Percentiles rank a stretch among this genome's conserved stretches.
Conservation (phyloP, 208 protist species). For the Phytomonas francai region DNA sequence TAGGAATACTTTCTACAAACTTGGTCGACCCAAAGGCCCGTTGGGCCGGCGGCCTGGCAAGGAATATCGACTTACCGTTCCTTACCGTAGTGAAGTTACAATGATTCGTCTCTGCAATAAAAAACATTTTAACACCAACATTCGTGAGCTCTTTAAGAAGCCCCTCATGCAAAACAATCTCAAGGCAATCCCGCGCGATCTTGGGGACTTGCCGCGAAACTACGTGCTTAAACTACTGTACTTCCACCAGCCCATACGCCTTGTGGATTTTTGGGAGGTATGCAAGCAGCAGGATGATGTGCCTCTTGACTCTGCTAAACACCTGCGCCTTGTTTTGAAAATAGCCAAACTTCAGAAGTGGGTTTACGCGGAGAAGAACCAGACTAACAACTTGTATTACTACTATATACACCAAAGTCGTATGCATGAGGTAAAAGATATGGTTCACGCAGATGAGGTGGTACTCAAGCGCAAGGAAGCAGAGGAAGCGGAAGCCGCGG, state of each 20-base stretch:
- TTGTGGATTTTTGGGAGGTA: constrained; percentile 75
- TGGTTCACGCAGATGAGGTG: constrained; percentile 65
- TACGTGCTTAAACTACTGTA: constrained; percentile 82
- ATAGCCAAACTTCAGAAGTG: constrained; percentile 82
- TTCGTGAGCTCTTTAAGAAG: constrained; percentile 85
- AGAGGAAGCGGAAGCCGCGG: constrained; percentile 17
- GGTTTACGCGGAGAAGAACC: constrained; percentile 89
- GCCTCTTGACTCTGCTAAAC: constrained; percentile 79
- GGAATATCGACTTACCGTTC: constrained; percentile 73
- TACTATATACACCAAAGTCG: constrained; percentile 83
- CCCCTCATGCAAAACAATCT: constrained; percentile 71
- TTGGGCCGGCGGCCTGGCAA: constrained; percentile 64
- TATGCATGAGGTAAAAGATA: constrained; percentile 71
- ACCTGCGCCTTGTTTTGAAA: constrained; percentile 81
- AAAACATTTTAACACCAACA: constrained; percentile 70
- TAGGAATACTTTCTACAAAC: constrained; percentile 23
- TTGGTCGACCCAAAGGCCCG: constrained; percentile 71
- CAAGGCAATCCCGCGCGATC: constrained; percentile 79
- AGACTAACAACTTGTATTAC: constrained; percentile 83
- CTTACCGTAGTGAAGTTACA: constrained; percentile 77
- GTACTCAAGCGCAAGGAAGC: constrained; percentile 41
- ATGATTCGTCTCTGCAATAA: constrained; percentile 56
- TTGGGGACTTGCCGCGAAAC: constrained; percentile 83
- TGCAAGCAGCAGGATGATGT: constrained; percentile 84
- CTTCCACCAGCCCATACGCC: constrained; percentile 81